phyloP scores from a whole-genome alignment of 2,329 filamentous ascomycete genomes.

The Fusarium luffae region DNA sequence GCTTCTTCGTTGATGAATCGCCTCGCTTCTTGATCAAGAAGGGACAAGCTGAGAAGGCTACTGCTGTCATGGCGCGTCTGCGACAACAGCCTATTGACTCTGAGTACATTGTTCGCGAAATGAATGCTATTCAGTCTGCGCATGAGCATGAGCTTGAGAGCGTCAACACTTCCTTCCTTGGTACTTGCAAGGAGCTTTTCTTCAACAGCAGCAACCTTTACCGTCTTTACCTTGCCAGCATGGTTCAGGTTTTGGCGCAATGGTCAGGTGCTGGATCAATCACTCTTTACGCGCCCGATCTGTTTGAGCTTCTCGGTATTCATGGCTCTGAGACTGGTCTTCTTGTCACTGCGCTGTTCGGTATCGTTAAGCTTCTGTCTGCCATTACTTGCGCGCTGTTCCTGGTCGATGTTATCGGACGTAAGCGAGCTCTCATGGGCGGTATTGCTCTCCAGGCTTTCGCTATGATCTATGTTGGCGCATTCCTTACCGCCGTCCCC shows the following conservation, averaged over 20 bases:
- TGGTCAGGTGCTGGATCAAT: constrained; percentile 34
- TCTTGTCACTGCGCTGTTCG: constrained; percentile 18
- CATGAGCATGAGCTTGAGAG: constrained; percentile 24
- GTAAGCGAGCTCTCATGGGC: constrained; percentile 16
- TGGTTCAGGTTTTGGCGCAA: constrained; percentile 34
- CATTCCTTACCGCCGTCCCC: constrained; percentile 9
- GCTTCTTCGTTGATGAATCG: constrained; percentile 27
- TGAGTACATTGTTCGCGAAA: constrained; percentile 20
- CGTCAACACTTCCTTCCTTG: constrained; percentile 15
- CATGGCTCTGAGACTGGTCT: constrained; percentile 18
- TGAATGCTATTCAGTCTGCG: constrained; percentile 7
- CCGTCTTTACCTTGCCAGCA: constrained; percentile 32
- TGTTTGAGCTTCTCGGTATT: constrained; percentile 13
- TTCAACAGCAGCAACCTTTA: constrained; percentile 32
- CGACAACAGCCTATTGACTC: constrained; percentile 8
- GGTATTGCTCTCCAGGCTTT: constrained; percentile 14
- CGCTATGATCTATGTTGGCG: constrained; percentile 19
- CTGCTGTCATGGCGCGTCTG: constrained; percentile 5
- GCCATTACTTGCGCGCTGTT: constrained; percentile 18
- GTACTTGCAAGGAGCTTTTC: constrained; percentile 26
- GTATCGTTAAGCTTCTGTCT: constrained; percentile 14
- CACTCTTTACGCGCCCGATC: constrained; percentile 14
- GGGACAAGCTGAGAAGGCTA: constrained; percentile 17
- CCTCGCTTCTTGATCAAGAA: constrained; percentile 30
- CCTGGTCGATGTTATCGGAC: constrained; percentile 16